Conservation (phyloP, 2,329 filamentous ascomycete species). For the Fusarium temperatum region DNA sequence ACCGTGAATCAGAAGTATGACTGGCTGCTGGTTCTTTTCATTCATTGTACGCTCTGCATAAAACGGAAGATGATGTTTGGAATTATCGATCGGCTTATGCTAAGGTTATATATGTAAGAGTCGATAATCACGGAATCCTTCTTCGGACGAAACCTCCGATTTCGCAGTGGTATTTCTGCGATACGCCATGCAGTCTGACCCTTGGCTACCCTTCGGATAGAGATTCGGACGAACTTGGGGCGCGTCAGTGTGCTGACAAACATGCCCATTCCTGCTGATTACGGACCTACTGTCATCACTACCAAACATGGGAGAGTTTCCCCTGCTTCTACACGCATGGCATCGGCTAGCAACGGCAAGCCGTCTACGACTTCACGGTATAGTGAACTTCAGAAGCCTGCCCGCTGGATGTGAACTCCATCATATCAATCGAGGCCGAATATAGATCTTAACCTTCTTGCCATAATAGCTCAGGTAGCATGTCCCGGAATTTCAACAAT, state of each 20-base stretch:
- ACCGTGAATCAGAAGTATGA: constrained; percentile 24
- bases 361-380: no score
- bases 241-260: not conserved
- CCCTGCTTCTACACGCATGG: not conserved
- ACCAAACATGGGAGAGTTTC: not conserved
- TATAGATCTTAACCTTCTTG: accelerated
- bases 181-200: no score
- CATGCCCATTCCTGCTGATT: not conserved
- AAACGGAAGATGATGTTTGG: accelerated
- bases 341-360: not conserved
- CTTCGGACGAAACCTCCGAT: not conserved
- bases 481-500: accelerated
- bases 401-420: not conserved
- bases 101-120: not conserved
- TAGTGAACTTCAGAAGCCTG: accelerated
- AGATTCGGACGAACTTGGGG: not conserved
- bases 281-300: not conserved
- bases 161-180: not conserved
- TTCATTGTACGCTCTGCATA: not conserved
- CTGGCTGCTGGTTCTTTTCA: not conserved
- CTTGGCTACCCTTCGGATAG: not conserved
- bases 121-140: not conserved
- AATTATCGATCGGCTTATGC: not conserved
- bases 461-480: accelerated
- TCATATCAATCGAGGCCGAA: no score